Percentiles rank a stretch among this genome's conserved stretches.
phyloP scores from a whole-genome alignment of 2,329 filamentous ascomycete species.

The Westerdykella ornata region DNA sequence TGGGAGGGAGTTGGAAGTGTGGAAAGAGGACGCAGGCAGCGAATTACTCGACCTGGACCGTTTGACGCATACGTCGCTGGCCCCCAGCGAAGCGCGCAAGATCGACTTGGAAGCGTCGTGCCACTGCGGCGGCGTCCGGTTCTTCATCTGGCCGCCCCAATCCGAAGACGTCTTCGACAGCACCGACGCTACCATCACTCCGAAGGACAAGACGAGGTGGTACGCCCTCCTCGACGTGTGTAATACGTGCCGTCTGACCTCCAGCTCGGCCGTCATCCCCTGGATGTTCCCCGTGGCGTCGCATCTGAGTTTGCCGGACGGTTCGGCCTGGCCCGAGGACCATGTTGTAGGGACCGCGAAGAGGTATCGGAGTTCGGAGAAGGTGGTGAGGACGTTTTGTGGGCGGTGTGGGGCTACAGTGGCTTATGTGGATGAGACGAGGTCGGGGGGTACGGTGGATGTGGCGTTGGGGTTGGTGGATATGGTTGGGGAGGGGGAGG shows the following conservation, averaged over 20 bases:
- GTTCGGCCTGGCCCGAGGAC: slow-evolving; percentile 27
- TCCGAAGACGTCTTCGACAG: slow-evolving; percentile 44
- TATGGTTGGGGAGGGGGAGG: slow-evolving; percentile 29
- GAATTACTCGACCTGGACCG: slow-evolving; percentile 2
- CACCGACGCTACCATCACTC: slow-evolving; percentile 50
- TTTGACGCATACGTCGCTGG: background rate
- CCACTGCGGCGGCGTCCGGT: slow-evolving; percentile 51
- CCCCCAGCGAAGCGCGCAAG: background rate
- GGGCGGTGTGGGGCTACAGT: slow-evolving; percentile 55
- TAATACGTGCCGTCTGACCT: slow-evolving; percentile 53
- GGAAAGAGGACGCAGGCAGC: slow-evolving; percentile 11
- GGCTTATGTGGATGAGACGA: slow-evolving; percentile 53
- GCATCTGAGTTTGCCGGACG: slow-evolving; percentile 48
- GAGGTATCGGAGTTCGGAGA: slow-evolving; percentile 49
- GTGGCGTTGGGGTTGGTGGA: slow-evolving; percentile 56
- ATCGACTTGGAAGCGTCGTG: slow-evolving; percentile 43
- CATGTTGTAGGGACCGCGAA: slow-evolving; percentile 43
- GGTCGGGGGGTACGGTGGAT: slow-evolving; percentile 52
- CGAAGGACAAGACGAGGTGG: slow-evolving; percentile 51
- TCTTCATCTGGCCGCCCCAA: slow-evolving; percentile 53
- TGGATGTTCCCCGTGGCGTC: slow-evolving; percentile 60
- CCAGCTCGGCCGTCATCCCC: slow-evolving; percentile 57
- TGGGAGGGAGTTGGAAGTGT: slow-evolving; percentile 20
- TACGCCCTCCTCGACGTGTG: slow-evolving; percentile 52
- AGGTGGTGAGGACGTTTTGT: slow-evolving; percentile 57